Evolutionary conservation across 108 stramenopile species (phyloP).

Genomic region (Chaetoceros tenuissimus): DNA sequence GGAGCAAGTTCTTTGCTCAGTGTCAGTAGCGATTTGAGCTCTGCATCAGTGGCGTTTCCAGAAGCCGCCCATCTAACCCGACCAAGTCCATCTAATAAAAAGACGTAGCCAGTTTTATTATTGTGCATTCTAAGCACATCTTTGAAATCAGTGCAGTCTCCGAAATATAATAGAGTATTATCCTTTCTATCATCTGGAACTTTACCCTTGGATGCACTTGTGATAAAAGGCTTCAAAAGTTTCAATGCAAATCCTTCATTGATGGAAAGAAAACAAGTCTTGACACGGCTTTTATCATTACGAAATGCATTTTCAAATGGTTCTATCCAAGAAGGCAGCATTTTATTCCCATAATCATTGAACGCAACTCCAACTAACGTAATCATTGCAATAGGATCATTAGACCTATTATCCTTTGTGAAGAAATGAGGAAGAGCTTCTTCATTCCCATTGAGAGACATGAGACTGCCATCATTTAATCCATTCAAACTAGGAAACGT

Average conservation of each 20-base stretch:
- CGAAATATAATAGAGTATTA: constrained; percentile 63
- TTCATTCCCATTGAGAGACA: constrained; percentile 14
- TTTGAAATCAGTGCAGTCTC: constrained; percentile 40
- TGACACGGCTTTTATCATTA: constrained; percentile 12
- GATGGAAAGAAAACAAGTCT: constrained; percentile 27
- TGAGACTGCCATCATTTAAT: constrained; percentile 8
- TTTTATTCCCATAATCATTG: constrained; percentile 64
- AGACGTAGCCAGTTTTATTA: constrained; percentile 68
- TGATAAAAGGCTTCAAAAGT: constrained; percentile 37
- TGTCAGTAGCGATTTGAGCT: constrained; percentile 35
- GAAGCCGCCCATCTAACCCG: constrained; percentile 73
- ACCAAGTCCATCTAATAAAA: constrained; percentile 68
- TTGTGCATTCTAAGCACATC: constrained; percentile 80
- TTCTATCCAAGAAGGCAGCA: constrained; percentile 60
- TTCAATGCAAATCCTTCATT: constrained; percentile 46
- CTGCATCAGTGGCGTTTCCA: constrained; percentile 53
- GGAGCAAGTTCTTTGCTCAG: constrained; percentile 44
- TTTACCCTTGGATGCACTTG: constrained; percentile 36
- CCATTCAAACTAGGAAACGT: constrained; percentile 44
- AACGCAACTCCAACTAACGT: constrained; percentile 70
- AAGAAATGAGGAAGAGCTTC: constrained; percentile 64
- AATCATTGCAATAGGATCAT: constrained; percentile 20
- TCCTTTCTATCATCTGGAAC: constrained; percentile 46
- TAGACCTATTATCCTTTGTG: constrained; percentile 36
- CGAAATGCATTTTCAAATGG: constrained; percentile 53